Evolutionary conservation across 2,329 filamentous ascomycete species (phyloP), one percentile per base, ranked within the genome.

Genomic region (Coniella lustricola): DNA sequence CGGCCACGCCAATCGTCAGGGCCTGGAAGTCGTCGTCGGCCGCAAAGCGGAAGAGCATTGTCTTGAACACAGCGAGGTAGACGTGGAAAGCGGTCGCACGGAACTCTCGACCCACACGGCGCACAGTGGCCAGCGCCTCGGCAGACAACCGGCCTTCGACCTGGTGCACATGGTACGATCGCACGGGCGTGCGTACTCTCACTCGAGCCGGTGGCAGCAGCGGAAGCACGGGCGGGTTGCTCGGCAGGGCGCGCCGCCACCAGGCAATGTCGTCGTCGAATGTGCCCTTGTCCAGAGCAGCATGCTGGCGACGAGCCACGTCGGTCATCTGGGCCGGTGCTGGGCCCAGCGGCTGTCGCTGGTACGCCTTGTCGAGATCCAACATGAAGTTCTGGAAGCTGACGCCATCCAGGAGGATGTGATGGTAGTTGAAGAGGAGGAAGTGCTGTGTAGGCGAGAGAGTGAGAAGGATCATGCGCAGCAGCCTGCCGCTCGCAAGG

Each of bases 1-100:
- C 73, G 0, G 66, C 67, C 9, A 76, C 62, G 4, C 74, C 75
- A 44, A 79, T 73, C 22, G 56, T 61, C 17, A 78, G n/a, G 21
- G 75, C 67, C 0, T n/a, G n/a, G n/a, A n/a, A n/a, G n/a, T n/a
- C n/a, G n/a, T 64, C 53, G 0, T 55, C 44, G 12, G 64, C 64
- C 0, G 59, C 50, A 20, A 65, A 65, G 7, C 59, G 54, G 10
- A 60, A 61, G 0, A 75, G 59, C 12, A 74, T 43, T 0, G 61
- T 56, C 13, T 66, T 53, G 46, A 72, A 64, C 0, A 61, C 60
- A 0, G 72, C 63, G 2, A 77, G 59, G 50, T 71, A 68, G 49
- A 76, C 63, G 43, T 77, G 71, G 52, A 76, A 77, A 0, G 58
- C 48, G 0, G 60, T 61, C 13, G 41, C 39, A 5, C 33, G 18